Base-by-base conservation (phyloP, 2,329 filamentous ascomycete species). In the Phoma sp. region DNA sequence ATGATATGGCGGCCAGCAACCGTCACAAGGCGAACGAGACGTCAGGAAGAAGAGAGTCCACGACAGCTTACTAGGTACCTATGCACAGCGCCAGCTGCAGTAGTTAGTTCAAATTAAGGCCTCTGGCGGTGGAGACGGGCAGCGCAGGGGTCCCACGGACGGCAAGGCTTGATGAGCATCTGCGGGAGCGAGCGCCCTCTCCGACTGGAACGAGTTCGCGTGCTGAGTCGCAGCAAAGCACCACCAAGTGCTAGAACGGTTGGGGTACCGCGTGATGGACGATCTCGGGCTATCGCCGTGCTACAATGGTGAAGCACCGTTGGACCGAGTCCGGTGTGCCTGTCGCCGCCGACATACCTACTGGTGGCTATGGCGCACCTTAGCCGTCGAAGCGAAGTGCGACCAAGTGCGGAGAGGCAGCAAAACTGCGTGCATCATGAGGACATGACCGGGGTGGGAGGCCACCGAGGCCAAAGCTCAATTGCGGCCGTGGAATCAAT, bases 41-140 rank as follows among this genome's bases (percentile, higher is more conserved):
- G 61, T 59, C 61, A 54, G 59, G 59, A 62, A 66, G 56, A 64
- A 61, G 62, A 60, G 60, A 48, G 59, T 59, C 62, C 58, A 58
- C 49, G 55, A 51, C 35, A 39, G 48, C 44, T 18, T 18, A 18
- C 18, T 18, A 18, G 18, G 18, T 18, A 18, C 18, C 18, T 38
- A 64, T 64, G 66, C 63, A 68, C 59, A 57, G 62, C 60, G 68
- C 67, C 61, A 64, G 66, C 69, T 67, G 65, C 58, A 67, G 47
- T 51, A 59, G 65, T 68, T 51, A 59, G 65, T 68, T 67, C 70
- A 73, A 73, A 75, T 75, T 74, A 75, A 75, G 71, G 71, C 69
- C 68, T 68, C 58, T 67, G 63, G 64, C 69, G 59, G 65, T 66
- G 64, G 65, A 47, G 59, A 59, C 57, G 37, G 40, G 57, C 64